Percentiles rank a stretch among this genome's conserved stretches.
phyloP scores from a whole-genome alignment of 2,329 filamentous ascomycete genomes.

The Rhinocladiella mackenziei region DNA sequence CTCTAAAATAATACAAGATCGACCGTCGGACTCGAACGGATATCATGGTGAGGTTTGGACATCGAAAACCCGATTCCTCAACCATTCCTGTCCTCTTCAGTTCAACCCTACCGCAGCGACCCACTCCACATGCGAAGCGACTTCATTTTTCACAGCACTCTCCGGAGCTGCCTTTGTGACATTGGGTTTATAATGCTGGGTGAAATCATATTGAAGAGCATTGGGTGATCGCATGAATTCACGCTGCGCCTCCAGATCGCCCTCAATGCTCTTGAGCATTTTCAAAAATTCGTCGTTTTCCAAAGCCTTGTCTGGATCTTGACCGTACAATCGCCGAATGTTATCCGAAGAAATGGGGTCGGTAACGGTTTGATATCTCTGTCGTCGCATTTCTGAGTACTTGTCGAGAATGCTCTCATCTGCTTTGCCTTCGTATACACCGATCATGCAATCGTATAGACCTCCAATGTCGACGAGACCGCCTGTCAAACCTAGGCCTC shows the following conservation, averaged over 20 bases:
- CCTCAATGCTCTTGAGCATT: conserved; percentile 34
- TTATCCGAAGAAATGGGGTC: conserved; percentile 44
- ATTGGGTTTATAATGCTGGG: conserved; percentile 22
- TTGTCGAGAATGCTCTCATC: conserved; percentile 43
- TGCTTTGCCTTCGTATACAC: conserved; percentile 39
- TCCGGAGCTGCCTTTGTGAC: neutral
- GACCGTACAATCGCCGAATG: conserved; percentile 35
- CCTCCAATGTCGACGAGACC: conserved; percentile 61
- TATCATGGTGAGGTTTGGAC: no score
- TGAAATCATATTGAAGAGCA: conserved; percentile 23
- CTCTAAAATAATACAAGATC: no score
- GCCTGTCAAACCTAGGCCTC: conserved; percentile 60
- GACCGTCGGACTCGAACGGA: no score
- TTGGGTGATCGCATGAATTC: conserved; percentile 19
- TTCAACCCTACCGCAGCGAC: neutral
- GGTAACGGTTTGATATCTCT: conserved; percentile 39
- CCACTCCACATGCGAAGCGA: conserved; percentile 13
- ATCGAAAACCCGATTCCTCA: no score
- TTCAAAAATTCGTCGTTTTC: conserved; percentile 39
- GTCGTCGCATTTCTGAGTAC: conserved; percentile 40
- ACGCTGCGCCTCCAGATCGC: conserved; percentile 30
- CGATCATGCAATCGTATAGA: conserved; percentile 56
- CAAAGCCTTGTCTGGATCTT: conserved; percentile 37
- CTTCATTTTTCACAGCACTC: conserved; percentile 4
- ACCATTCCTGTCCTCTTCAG: no score